These are phyloP conservation scores for Metarhizium humberi DNA, from an alignment of 2,329 filamentous ascomycete genomes.

Conservation along the genomic window DNA sequence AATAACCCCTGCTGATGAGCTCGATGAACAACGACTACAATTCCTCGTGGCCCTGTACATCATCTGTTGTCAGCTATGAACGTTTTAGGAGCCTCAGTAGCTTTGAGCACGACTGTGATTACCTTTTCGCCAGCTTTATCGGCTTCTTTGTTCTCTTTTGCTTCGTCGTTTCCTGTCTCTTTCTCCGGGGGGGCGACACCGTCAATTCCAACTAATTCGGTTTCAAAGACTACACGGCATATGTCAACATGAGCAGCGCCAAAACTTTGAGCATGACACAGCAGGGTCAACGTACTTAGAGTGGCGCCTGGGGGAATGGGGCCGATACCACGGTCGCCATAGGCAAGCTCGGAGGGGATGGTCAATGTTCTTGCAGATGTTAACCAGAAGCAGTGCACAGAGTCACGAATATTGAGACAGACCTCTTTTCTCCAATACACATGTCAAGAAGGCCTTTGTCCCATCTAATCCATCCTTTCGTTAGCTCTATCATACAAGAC, in stretches of 20 bases:
- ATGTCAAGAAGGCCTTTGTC: slow-evolving; percentile 84
- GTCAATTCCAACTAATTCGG: slow-evolving; percentile 75
- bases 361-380: slow-evolving; percentile 55
- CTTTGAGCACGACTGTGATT: slow-evolving; percentile 12
- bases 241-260: slow-evolving; percentile 8
- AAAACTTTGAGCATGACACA: slow-evolving; percentile 5
- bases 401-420: slow-evolving; percentile 14
- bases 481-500: slow-evolving; percentile 7
- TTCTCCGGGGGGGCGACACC: slow-evolving; percentile 46
- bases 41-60: slow-evolving; percentile 50
- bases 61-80: slow-evolving; percentile 44
- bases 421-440: slow-evolving; percentile 89
- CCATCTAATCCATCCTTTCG: slow-evolving; percentile 48
- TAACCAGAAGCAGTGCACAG: background rate
- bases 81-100: slow-evolving; percentile 33
- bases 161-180: slow-evolving; percentile 20
- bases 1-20: background rate
- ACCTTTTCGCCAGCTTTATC: slow-evolving; percentile 16
- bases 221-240: slow-evolving; percentile 64
- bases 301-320: slow-evolving; percentile 79
- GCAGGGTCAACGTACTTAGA: slow-evolving; percentile 44
- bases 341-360: slow-evolving; percentile 79
- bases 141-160: slow-evolving; percentile 19
- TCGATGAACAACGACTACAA: slow-evolving; percentile 28
- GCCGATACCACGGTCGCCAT: slow-evolving; percentile 66